These are phyloP conservation scores for Pugionium dolabratum DNA, from an alignment of 345 rosid species.

Conservation along the genomic window DNA sequence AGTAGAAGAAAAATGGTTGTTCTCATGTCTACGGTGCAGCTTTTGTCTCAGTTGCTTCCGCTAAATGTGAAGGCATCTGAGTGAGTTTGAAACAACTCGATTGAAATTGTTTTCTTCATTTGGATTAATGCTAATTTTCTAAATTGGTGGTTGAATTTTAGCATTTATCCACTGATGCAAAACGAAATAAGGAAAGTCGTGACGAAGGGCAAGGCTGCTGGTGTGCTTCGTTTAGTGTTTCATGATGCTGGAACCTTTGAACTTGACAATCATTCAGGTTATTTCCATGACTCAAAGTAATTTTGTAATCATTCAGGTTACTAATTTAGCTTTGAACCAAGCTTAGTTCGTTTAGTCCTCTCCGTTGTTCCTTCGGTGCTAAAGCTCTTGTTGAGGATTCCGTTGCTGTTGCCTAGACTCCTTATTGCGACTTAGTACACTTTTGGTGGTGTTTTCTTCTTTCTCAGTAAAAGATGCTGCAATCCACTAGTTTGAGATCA, in stretches of 20 bases:
- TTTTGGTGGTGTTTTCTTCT: conserved; percentile 5
- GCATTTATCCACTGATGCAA: conserved; percentile 43
- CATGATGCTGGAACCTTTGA: conserved; percentile 98
- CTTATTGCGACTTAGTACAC: not conserved
- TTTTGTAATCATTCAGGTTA: not conserved
- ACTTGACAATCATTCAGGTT: conserved; percentile 58
- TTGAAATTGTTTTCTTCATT: not conserved
- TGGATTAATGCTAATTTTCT: not conserved
- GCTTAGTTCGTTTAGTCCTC: not conserved
- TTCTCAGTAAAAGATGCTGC: not conserved
- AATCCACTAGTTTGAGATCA: not conserved
- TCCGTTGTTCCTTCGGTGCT: too few relatives aligned
- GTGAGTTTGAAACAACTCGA: conserved; percentile 45
- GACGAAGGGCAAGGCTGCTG: conserved; percentile 88
- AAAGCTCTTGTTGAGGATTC: too few relatives aligned
- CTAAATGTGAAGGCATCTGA: conserved; percentile 47
- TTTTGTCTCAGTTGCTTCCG: conserved; percentile 48
- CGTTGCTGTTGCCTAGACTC: too few relatives aligned
- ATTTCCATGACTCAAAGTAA: not conserved
- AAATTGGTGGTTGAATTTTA: conserved; percentile 13
- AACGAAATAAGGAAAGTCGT: conserved; percentile 67
- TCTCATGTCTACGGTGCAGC: conserved; percentile 50
- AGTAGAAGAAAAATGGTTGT: conserved; percentile 52
- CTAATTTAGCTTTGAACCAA: conserved; percentile 4
- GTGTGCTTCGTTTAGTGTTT: conserved; percentile 92